These are phyloP conservation scores for Amanita rubescens DNA, from an alignment of 768 basidiomycete species.

Conservation along the genomic window DNA sequence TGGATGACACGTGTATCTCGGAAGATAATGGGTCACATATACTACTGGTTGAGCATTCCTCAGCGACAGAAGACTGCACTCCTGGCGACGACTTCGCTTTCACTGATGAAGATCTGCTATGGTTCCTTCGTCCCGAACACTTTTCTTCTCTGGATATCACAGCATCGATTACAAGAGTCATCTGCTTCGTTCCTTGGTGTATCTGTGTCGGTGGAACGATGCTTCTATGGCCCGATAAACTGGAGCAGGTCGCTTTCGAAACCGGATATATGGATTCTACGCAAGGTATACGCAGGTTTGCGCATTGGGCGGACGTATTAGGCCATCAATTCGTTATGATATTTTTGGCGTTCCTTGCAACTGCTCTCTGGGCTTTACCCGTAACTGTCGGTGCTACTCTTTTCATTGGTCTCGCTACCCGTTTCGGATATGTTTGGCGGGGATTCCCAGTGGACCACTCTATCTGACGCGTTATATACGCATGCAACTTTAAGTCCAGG, in stretches of 20 bases:
- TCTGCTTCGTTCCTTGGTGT: slow-evolving; percentile 40
- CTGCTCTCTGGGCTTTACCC: slow-evolving; percentile 22
- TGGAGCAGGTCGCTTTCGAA: slow-evolving; percentile 30
- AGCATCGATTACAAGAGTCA: slow-evolving; percentile 2
- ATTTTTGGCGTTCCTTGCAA: slow-evolving; percentile 25
- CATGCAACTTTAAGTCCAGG: not conserved
- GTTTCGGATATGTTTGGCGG: slow-evolving; percentile 29
- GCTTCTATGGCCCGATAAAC: slow-evolving; percentile 27
- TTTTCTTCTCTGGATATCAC: slow-evolving; percentile 17
- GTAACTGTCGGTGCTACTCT: slow-evolving; percentile 16
- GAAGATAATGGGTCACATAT: not conserved
- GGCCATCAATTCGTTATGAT: slow-evolving; percentile 30
- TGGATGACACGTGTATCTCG: not conserved
- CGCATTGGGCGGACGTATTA: slow-evolving; percentile 33
- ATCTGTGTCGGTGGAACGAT: slow-evolving; percentile 35
- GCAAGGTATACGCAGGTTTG: slow-evolving; percentile 30
- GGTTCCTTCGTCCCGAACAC: slow-evolving; percentile 10
- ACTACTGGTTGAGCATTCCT: not conserved
- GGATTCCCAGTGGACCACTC: slow-evolving; percentile 26
- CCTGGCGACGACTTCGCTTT: not conserved
- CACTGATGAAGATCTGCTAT: not conserved
- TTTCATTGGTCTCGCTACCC: slow-evolving; percentile 19
- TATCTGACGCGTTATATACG: too few relatives aligned
- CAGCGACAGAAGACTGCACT: not conserved
- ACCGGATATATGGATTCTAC: slow-evolving; percentile 12